Base-by-base conservation (phyloP, 2,329 filamentous ascomycete species). In the Ophiosphaerella herpotricha region DNA sequence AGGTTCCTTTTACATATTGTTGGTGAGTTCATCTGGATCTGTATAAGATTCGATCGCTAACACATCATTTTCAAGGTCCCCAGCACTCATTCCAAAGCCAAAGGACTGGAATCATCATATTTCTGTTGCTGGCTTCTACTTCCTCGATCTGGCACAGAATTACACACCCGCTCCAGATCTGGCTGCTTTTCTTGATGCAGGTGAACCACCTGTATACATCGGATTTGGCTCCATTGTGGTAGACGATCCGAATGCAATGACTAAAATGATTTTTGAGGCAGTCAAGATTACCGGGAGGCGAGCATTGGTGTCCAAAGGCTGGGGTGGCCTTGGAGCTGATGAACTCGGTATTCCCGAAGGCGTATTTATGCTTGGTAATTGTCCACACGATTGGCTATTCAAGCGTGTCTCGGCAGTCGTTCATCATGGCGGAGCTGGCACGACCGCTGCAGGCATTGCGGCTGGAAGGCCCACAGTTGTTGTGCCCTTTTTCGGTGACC, bases 311-410 rank as follows among this genome's bases (percentile, higher is more conserved):
- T 93, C 90, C 0, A 91, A 93, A 65, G 91, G 91, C 13, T 96
- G 91, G 91, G 90, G 91, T 41, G 90, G 90, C 0, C 78, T 96
- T 7, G 91, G 90, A 26, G 87, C 84, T 0, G 88, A 91, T 32
- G 64, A 74, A 23, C 61, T 61, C 78, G 85, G 29, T 1, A 67
- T 91, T n/a, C 90, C 90, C 0, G 84, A 91, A 2, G 84, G 85
- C 4, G 85, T 95, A 1, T 90, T 89, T 67, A 90, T 95, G 84
- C 79, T 96, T 33, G 90, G 89, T 9, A 94, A 93, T 63, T 85
- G 87, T 38, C 91, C 91, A 1, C 91, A 96, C 55, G 91, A 96
- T 73, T 96, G 91, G 91, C 75, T 96, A 0, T 96, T 96, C 72
- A 80, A 90, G 56, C 85, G 82, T 33, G 90, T 95, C 1, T 88